These are phyloP conservation scores for Monosporascus sp. DNA, from an alignment of 2,329 filamentous ascomycete genomes.

Conservation along the genomic window DNA sequence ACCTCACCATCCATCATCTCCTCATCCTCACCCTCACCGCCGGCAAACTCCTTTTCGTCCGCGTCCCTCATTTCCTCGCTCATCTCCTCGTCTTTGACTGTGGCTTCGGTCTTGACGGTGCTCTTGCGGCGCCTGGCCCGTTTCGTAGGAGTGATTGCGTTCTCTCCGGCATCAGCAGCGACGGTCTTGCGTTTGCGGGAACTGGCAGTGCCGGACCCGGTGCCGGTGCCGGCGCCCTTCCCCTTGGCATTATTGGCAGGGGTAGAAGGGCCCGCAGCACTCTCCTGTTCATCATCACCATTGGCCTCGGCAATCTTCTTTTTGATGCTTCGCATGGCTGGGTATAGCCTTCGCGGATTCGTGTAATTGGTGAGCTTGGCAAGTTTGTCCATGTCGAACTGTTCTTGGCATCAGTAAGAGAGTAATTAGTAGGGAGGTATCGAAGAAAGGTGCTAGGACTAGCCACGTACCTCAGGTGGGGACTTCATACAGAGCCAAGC, in stretches of 20 bases:
- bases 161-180: not conserved
- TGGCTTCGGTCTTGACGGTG: not conserved
- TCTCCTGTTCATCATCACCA: not conserved
- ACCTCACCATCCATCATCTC: too few relatives aligned
- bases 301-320: not conserved
- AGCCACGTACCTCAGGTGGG: not conserved
- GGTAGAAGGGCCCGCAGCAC: not conserved
- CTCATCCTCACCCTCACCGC: too few relatives aligned
- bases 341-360: not conserved
- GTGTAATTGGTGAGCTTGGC: not conserved
- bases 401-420: not conserved
- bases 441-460: too few relatives aligned
- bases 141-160: not conserved
- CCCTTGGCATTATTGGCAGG: not conserved
- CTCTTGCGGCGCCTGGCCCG: not conserved
- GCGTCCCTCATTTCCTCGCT: too few relatives aligned
- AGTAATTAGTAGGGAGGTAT: not conserved
- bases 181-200: not conserved
- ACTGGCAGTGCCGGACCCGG: not conserved
- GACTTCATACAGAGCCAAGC: not conserved
- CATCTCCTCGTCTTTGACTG: not conserved
- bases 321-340: not conserved
- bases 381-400: not conserved
- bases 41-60: too few relatives aligned
- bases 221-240: not conserved